These are phyloP conservation scores for Plantago elongata DNA, from an alignment of 257 asterid species.

Conservation along the genomic window DNA sequence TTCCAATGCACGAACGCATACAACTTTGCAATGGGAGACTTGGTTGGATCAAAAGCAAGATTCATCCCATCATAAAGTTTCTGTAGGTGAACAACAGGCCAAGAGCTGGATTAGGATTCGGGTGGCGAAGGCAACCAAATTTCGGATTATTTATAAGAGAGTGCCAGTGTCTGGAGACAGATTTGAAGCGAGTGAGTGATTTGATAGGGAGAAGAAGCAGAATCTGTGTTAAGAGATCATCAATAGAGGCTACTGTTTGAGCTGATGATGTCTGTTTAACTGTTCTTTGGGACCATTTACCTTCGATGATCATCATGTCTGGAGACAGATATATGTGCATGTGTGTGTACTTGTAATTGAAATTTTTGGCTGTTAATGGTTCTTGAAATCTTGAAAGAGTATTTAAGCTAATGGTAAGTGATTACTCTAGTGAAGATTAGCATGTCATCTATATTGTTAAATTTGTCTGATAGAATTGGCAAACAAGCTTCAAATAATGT, in stretches of 20 bases:
- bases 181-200: slow-evolving; percentile 26
- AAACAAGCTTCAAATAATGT: no score
- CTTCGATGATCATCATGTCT: no score
- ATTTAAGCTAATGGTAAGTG: no score
- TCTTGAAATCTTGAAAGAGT: no score
- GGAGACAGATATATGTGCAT: no score
- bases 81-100: slow-evolving; percentile 4
- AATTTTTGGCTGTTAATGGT: no score
- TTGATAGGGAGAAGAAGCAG: slow-evolving; percentile 21
- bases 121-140: slow-evolving; percentile 12
- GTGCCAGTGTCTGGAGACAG: slow-evolving; percentile 25
- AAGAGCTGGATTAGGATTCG: background rate
- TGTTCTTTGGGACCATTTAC: no score
- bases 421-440: no score
- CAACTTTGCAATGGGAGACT: slow-evolving; percentile 25
- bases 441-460: no score
- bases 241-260: slow-evolving; percentile 7
- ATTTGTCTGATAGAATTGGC: no score
- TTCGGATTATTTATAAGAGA: slow-evolving; percentile 21
- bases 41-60: slow-evolving; percentile 31
- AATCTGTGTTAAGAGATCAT: slow-evolving; percentile 25
- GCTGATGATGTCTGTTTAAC: slow-evolving; percentile 8
- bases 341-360: no score
- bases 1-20: slow-evolving; percentile 11
- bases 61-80: slow-evolving; percentile 3